Evolutionary conservation across 208 protist genomes (phyloP).

Genomic region (Leishmania aethiopica): DNA sequence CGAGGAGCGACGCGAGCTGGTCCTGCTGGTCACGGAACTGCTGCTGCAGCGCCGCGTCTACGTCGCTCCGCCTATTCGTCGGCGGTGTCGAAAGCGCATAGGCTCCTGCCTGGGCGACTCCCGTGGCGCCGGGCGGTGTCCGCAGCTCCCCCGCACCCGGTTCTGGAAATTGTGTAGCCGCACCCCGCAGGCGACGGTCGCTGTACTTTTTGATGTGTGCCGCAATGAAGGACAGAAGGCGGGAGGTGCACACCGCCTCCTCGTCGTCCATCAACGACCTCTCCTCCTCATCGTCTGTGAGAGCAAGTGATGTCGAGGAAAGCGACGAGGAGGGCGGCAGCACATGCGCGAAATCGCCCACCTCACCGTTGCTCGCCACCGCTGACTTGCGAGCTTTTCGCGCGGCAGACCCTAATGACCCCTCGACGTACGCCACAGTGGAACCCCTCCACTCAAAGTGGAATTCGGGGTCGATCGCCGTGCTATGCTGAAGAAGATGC

Average conservation of each 20-base stretch:
- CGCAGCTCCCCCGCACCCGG: not conserved
- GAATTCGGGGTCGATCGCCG: not conserved
- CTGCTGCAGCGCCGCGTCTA: not conserved
- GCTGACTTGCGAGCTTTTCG: not conserved
- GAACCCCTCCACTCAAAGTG: constrained; percentile 19
- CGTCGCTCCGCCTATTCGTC: not conserved
- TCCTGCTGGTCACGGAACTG: constrained; percentile 10
- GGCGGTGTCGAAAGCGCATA: not conserved
- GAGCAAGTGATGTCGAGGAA: not conserved
- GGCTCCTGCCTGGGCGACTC: not conserved
- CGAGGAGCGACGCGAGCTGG: constrained; percentile 25
- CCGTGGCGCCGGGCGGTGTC: not conserved
- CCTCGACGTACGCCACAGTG: constrained; percentile 4
- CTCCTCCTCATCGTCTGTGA: not conserved
- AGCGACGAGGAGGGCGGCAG: constrained; percentile 5
- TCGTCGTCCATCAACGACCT: not conserved
- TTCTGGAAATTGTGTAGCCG: not conserved
- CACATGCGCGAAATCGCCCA: not conserved
- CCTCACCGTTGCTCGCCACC: not conserved
- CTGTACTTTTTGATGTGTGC: constrained; percentile 26
- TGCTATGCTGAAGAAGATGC: constrained; percentile 25
- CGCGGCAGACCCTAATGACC: not conserved
- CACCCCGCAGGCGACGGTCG: not conserved
- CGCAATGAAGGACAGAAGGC: constrained; percentile 1
- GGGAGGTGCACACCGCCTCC: not conserved